phyloP scores from a whole-genome alignment of 2,329 filamentous ascomycete species.

The Dactylellina leptospora region DNA sequence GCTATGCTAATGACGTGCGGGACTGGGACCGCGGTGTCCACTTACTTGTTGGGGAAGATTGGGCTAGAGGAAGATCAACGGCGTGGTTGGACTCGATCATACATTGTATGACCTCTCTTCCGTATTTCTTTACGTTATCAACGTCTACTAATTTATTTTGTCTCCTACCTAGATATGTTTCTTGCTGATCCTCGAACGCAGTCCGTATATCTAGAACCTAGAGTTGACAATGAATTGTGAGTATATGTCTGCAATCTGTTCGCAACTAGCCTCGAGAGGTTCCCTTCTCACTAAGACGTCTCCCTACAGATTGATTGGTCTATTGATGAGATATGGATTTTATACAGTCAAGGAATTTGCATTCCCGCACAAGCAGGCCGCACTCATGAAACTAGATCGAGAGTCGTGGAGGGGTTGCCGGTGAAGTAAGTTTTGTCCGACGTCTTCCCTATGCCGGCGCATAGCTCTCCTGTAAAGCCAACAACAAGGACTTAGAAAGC shows the following conservation, averaged over 20 bases:
- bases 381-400: slow-evolving; percentile 57
- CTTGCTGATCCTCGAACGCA: slow-evolving; percentile 69
- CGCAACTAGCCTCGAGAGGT: background rate
- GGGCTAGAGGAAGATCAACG: slow-evolving; percentile 81
- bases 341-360: slow-evolving; percentile 84
- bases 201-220: slow-evolving; percentile 83
- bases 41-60: slow-evolving; percentile 88
- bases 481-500: no score
- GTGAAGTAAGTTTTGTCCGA: no score
- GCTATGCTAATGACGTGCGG: slow-evolving; percentile 70
- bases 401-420: slow-evolving; percentile 56
- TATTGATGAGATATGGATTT: slow-evolving; percentile 79
- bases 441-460: no score
- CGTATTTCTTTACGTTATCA: slow-evolving; percentile 69
- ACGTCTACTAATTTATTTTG: slow-evolving; percentile 58
- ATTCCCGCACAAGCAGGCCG: slow-evolving; percentile 78
- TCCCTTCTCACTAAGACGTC: slow-evolving; percentile 3
- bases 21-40: slow-evolving; percentile 92
- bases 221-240: slow-evolving; percentile 88
- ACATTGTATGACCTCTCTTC: slow-evolving; percentile 75
- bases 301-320: slow-evolving; percentile 70
- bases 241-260: background rate
- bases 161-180: slow-evolving; percentile 55
- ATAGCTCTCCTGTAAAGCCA: no score
- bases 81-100: slow-evolving; percentile 85